Evolutionary conservation across 148 eudicot genomes (phyloP).

Genomic region (Arctostaphylos glauca): DNA sequence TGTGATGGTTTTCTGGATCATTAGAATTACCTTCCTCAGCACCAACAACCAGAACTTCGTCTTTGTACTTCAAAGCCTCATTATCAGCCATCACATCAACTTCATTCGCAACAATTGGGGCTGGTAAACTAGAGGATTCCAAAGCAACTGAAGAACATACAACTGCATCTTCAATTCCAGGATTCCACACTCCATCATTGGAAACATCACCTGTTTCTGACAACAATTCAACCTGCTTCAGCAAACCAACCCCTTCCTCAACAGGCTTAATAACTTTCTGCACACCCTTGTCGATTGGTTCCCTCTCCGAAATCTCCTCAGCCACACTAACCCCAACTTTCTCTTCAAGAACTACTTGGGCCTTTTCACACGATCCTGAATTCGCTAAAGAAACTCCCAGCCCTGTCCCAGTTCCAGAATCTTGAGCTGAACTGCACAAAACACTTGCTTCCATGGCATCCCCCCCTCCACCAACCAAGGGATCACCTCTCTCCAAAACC

Average conservation of each 20-base stretch:
- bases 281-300: background rate
- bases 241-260: constrained; percentile 11
- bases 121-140: constrained; percentile 5
- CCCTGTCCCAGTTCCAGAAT: constrained; percentile 14
- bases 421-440: constrained; percentile 9
- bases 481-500: constrained; percentile 10
- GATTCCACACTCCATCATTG: constrained; percentile 5
- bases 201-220: background rate
- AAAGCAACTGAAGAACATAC: constrained; percentile 12
- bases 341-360: constrained; percentile 11
- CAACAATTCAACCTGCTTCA: background rate
- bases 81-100: background rate
- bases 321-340: background rate
- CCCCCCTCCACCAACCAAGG: constrained; percentile 9
- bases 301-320: background rate
- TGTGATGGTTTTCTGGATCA: background rate
- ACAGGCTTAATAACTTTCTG: constrained; percentile 3
- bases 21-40: constrained; percentile 14
- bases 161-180: constrained; percentile 11
- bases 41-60: constrained; percentile 2
- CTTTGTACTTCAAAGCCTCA: background rate
- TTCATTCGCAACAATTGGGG: constrained; percentile 15
- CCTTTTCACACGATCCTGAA: constrained; percentile 15
- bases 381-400: constrained; percentile 6
- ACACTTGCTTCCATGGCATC: background rate